These are phyloP conservation scores for Eucalyptus grandis DNA, from an alignment of 345 rosid species.

Conservation along the genomic window DNA sequence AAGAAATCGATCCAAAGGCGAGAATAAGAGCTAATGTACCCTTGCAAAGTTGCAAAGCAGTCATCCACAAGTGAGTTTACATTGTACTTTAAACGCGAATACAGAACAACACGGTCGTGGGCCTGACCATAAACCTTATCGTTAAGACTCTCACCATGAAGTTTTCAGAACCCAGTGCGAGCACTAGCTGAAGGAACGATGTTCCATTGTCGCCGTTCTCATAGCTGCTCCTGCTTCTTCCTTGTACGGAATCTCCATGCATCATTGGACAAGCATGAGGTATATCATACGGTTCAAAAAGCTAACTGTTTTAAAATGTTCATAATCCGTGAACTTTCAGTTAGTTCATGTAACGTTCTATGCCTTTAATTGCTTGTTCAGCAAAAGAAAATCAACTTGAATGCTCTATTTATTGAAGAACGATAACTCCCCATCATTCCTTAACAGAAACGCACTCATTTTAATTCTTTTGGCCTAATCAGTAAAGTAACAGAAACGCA, in stretches of 20 bases:
- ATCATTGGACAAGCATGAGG: background rate
- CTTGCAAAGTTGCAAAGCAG: background rate
- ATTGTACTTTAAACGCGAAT: background rate
- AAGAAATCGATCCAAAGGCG: background rate
- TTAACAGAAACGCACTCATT: background rate
- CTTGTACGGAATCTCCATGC: background rate
- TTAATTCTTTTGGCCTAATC: background rate
- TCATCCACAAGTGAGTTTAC: background rate
- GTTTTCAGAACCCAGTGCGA: background rate
- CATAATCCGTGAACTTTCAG: background rate
- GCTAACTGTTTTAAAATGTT: background rate
- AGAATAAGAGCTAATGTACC: background rate
- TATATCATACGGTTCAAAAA: background rate
- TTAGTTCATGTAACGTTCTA: background rate
- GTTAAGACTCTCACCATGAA: background rate
- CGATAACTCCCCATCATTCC: background rate
- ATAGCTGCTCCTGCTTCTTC: background rate
- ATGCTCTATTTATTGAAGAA: background rate
- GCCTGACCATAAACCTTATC: background rate
- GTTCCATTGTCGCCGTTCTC: background rate
- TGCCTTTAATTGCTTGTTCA: background rate
- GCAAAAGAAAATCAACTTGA: background rate
- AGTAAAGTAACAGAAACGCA: background rate
- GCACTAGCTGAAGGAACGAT: background rate
- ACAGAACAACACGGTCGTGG: background rate